Base-by-base conservation (phyloP, 257 asterid genomes). In the Plantago major region DNA sequence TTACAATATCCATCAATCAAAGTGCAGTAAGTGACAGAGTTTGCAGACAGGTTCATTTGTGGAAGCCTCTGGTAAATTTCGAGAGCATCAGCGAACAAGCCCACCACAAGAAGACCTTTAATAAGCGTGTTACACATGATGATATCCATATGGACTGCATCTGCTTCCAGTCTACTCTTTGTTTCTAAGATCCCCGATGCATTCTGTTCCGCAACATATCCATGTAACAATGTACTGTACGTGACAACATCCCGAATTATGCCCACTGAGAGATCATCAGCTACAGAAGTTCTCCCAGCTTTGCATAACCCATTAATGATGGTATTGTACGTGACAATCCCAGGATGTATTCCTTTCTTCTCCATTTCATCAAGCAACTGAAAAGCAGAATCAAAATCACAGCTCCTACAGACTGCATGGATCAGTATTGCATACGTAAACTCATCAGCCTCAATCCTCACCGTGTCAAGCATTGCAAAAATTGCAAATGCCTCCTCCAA, bases 261-360 rank as follows among this genome's bases (percentile, higher is more conserved):
- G 61, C 77, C 75, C 69, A 78, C 82, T 10, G 95, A 82, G 52
- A 84, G 61, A 40, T 81, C 80, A 74, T 88, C 84, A 0, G 94
- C 95, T 58, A 85, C 95, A 50, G 75, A 44, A 59, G 78, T 85
- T 79, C 82, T 86, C 71, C 94, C 94, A 42, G 71, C 91, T 73
- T 79, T 85, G 76, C 95, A 88, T 70, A 91, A 75, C 50, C 94
- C 92, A 53, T 84, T 84, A 58, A 91, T 81, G 53, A 91, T 71
- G n/a, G 95, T 81, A 56, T 88, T 88, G 63, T 88, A 79, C 6
- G 90, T 84, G 58, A 91, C 82, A 46, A 84, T 59, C 68, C 96
- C 75, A 33, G 90, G 82, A 43, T 58, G 80, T 60, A 88, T 67
- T 56, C 90, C 90, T 71, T 53, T 71, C 67, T 76, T 75, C 67